Percentiles rank a stretch among this genome's conserved stretches.
Evolutionary conservation across 495 filamentous ascomycete species (phyloP).

Genomic region (Aspergillus egyptiacus): DNA sequence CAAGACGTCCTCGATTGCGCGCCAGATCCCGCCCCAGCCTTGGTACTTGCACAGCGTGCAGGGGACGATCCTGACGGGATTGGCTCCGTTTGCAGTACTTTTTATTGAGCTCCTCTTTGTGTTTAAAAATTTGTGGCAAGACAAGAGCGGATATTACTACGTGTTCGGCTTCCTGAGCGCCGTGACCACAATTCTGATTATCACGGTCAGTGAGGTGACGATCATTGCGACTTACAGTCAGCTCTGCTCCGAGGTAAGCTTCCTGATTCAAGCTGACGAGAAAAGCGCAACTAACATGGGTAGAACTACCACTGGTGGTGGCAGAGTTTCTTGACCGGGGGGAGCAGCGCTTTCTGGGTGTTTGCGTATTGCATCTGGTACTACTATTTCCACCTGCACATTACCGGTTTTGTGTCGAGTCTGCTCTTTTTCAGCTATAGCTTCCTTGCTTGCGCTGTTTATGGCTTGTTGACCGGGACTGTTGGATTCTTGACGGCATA

Average conservation of each 20-base stretch:
- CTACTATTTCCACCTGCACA: constrained; percentile 75
- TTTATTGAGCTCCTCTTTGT: constrained; percentile 93
- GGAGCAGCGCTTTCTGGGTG: constrained; percentile 76
- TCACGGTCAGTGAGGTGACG: constrained; percentile 83
- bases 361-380: constrained; percentile 86
- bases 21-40: constrained; percentile 71
- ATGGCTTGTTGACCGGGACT: constrained; percentile 78
- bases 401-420: constrained; percentile 73
- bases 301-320: constrained; percentile 96
- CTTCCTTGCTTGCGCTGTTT: constrained; percentile 73
- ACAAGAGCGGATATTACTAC: constrained; percentile 93
- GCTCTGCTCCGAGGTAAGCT: constrained; percentile 66
- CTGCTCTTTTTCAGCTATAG: constrained; percentile 86
- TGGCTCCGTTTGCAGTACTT: constrained; percentile 88
- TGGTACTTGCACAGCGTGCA: constrained; percentile 69
- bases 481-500: constrained; percentile 85
- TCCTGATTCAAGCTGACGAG: not conserved
- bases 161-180: constrained; percentile 86
- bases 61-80: constrained; percentile 64
- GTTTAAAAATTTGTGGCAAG: constrained; percentile 86
- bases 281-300: constrained; percentile 13
- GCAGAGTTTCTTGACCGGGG: constrained; percentile 82
- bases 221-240: constrained; percentile 84
- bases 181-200: constrained; percentile 65
- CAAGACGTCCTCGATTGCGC: constrained; percentile 66